Evolutionary conservation across 768 basidiomycete genomes (phyloP), one percentile per base, ranked within the genome.

Genomic region (Mycena vitilis): DNA sequence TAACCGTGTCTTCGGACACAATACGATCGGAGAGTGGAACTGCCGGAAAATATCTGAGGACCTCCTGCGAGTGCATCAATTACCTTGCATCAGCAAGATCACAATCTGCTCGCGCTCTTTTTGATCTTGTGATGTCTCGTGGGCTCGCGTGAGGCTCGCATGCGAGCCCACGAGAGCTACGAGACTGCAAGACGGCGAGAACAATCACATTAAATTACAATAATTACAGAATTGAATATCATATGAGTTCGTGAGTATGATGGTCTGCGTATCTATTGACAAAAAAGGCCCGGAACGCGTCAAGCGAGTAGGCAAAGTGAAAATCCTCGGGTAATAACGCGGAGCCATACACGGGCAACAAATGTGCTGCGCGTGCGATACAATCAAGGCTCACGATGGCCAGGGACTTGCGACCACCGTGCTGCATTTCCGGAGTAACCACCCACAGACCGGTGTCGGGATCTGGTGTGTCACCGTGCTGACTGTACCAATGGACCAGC

Each of bases 11-110:
- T 23, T 56, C 16, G 2, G 20, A 5, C 13, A 38, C 38, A 11
- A 56, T 23, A 3, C 38, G 37, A 15, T 56, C 54, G 8, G 9
- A 5, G 13, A 40, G 13, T 6, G 54, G n/a, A 13, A 2, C 54
- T 8, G 54, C 54, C 4, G 54, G 54, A 16, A 40, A 56, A 16
- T 40, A 13, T 56, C 54, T 56, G 37, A 56, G 54, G 15, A 38
- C 23, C 34, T 56, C 54, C 54, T 56, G 38, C 20, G 34, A 51
- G 5, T 25, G 8, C 1, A 12, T 5, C n/a, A n/a, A 9, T 10
- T 40, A n/a, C n/a, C n/a, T n/a, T n/a, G n/a, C 30, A 30, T 30
- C 30, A 30, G 30, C 30, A 30, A 30, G 30, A 30, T 30, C 30
- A 30, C 30, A 30, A 30, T 30, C 30, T 30, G 30, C 30, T 30